These are phyloP conservation scores for Nemania abortiva DNA, from an alignment of 2,329 filamentous ascomycete genomes.

Conservation along the genomic window DNA sequence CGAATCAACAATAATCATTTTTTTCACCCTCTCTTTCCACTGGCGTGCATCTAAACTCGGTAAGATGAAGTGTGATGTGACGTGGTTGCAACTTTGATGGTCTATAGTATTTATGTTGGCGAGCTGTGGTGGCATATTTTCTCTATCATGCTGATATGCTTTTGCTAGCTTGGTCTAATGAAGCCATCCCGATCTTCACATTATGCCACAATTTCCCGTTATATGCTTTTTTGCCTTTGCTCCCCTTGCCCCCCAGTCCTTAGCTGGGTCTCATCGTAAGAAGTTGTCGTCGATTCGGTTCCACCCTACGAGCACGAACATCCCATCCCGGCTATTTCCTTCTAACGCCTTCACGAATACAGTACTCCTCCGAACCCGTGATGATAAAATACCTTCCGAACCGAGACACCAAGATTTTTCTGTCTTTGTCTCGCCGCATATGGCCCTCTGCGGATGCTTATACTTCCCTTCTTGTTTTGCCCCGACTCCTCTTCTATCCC, in stretches of 20 bases:
- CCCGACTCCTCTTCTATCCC: too few species aligned
- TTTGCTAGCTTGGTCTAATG: background rate
- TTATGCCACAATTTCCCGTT: background rate
- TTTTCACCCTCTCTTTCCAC: slow-evolving; percentile 27
- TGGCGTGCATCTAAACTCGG: background rate
- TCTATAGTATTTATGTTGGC: background rate
- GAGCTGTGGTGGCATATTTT: background rate
- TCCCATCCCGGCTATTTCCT: background rate
- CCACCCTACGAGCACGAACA: background rate
- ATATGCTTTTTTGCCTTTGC: background rate
- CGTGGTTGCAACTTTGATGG: background rate
- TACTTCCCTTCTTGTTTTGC: background rate
- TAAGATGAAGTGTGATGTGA: background rate
- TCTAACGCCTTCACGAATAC: background rate
- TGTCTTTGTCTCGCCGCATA: too few species aligned
- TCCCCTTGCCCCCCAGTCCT: background rate
- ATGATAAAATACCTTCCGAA: too few species aligned
- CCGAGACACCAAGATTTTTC: too few species aligned
- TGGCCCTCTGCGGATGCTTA: background rate
- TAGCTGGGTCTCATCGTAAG: background rate
- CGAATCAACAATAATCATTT: slow-evolving; percentile 36
- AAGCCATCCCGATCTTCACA: background rate
- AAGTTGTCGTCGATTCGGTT: background rate
- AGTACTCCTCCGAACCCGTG: too few species aligned
- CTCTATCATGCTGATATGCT: background rate